Conservation (phyloP, 371 early-diverging fungal species). For the Actinomortierella ambigua region DNA sequence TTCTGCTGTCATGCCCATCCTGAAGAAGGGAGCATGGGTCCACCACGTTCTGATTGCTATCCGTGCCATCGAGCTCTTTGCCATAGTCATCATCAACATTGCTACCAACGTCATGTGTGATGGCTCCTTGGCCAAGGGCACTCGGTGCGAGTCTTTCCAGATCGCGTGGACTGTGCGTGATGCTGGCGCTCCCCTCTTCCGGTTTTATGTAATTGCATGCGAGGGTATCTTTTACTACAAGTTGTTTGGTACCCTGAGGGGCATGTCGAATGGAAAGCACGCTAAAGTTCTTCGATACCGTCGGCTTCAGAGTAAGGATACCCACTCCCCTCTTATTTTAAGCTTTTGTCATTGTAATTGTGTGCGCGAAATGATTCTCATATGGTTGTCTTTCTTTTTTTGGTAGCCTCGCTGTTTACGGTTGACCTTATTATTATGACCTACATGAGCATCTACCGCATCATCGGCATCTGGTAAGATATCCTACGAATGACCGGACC, state of each 20-base stretch:
- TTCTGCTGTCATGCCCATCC: constrained; percentile 37
- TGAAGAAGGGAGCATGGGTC: constrained; percentile 20
- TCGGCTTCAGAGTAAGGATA: constrained; percentile 32
- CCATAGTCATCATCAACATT: constrained; percentile 31
- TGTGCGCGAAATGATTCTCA: too few relatives aligned
- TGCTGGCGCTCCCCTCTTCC: constrained; percentile 35
- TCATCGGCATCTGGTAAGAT: constrained; percentile 25
- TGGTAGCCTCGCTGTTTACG: constrained; percentile 19
- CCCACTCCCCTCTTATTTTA: too few relatives aligned
- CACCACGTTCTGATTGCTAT: constrained; percentile 29
- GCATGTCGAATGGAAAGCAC: constrained; percentile 34
- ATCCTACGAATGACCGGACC: too few relatives aligned
- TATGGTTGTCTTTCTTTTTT: too few relatives aligned
- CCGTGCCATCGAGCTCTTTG: constrained; percentile 35
- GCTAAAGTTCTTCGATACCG: constrained; percentile 27
- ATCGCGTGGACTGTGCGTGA: constrained; percentile 42
- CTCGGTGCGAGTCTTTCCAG: constrained; percentile 17
- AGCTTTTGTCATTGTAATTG: too few relatives aligned
- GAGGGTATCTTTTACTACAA: constrained; percentile 41
- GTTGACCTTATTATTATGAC: constrained; percentile 30
- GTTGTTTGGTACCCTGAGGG: constrained; percentile 28
- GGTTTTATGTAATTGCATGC: constrained; percentile 40
- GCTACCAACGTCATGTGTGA: constrained; percentile 29
- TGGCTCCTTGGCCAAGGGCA: constrained; percentile 30
- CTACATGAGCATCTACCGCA: constrained; percentile 39